phyloP scores from a whole-genome alignment of 371 early-diverging fungal species.

The Syncephalis fuscata region DNA sequence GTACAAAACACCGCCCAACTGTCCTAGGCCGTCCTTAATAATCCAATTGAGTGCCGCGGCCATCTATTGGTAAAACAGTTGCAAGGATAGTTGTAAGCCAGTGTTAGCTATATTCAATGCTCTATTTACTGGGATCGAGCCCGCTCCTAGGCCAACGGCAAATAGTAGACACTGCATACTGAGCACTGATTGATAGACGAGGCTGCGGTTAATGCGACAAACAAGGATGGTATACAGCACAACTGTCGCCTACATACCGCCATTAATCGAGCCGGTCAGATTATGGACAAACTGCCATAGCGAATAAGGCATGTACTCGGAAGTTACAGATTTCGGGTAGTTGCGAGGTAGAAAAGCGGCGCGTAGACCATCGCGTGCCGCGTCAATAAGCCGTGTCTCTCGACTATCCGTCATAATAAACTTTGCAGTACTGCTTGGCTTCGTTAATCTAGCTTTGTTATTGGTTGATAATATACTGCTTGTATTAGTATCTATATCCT shows the following conservation, averaged over 20 bases:
- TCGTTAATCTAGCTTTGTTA: no score
- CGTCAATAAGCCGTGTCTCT: no score
- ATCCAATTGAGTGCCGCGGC: conserved; percentile 75
- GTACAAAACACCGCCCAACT: conserved; percentile 66
- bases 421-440: no score
- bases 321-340: conserved; percentile 43
- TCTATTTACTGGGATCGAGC: conserved; percentile 25
- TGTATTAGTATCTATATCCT: no score
- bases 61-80: conserved; percentile 10
- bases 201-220: neutral
- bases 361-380: no score
- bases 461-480: no score
- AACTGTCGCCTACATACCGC: conserved; percentile 17
- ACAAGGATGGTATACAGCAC: neutral
- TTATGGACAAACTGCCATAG: conserved; percentile 54
- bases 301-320: conserved; percentile 41
- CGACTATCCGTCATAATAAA: no score
- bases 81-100: conserved; percentile 1
- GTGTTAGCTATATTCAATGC: neutral
- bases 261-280: conserved; percentile 48
- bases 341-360: conserved; percentile 46
- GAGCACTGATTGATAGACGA: conserved; percentile 27
- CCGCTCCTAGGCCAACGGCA: conserved; percentile 52
- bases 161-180: conserved; percentile 56
- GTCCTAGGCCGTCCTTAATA: conserved; percentile 72